Conservation (phyloP, 306 rosid genomes). For the Delonix regia region DNA sequence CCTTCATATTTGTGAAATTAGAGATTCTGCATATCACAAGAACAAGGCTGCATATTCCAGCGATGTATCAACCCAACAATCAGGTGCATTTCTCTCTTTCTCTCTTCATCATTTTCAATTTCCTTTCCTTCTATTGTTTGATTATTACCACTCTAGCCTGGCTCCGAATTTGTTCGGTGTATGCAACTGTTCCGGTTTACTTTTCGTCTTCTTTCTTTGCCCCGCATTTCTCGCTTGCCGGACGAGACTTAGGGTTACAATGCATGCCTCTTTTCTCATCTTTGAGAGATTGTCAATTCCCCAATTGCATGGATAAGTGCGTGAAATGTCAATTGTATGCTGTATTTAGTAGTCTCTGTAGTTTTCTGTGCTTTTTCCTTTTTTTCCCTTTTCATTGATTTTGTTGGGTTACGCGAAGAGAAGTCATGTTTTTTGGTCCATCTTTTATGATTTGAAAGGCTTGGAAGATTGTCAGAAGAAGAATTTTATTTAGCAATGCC, state of each 20-base stretch:
- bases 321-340: neutral
- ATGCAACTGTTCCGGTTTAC: neutral
- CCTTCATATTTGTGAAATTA: neutral
- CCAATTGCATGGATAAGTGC: neutral
- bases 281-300: neutral
- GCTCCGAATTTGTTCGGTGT: neutral
- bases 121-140: constrained; percentile 24
- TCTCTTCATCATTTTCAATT: neutral
- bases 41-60: neutral
- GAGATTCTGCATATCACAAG: neutral
- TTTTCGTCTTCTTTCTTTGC: neutral
- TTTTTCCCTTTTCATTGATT: neutral
- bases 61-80: constrained; percentile 57
- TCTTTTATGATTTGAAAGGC: neutral
- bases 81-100: constrained; percentile 43
- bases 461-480: neutral
- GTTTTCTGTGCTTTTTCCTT: neutral
- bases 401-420: neutral
- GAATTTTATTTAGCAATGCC: neutral
- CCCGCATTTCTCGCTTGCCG: neutral
- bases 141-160: neutral
- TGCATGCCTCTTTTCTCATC: constrained; percentile 31
- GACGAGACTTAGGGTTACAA: neutral
- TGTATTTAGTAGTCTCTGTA: neutral
- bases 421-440: neutral